phyloP scores from a whole-genome alignment of 2,329 filamentous ascomycete genomes.

The Curvularia spicifera region DNA sequence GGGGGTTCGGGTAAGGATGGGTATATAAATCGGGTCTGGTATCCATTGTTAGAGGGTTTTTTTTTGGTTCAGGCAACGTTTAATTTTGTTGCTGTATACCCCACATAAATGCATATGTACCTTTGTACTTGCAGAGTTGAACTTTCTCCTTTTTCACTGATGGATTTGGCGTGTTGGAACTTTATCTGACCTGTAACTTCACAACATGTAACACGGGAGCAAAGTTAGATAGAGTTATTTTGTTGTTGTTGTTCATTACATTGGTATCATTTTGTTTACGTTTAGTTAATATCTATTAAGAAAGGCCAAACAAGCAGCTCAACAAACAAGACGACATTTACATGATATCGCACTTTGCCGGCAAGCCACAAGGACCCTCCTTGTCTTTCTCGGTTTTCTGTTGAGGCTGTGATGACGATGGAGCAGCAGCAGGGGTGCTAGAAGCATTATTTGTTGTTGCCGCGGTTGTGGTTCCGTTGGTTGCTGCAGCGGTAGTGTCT shows the following conservation, averaged over 20 bases:
- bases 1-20: no score
- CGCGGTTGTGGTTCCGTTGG: slow-evolving; percentile 26
- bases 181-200: background rate
- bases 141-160: no score
- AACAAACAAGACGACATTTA: slow-evolving; percentile 41
- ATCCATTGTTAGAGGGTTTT: background rate
- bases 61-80: background rate
- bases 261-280: slow-evolving; percentile 7
- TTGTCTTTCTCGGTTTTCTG: slow-evolving; percentile 53
- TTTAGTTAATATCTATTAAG: background rate
- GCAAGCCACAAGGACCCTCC: slow-evolving; percentile 78
- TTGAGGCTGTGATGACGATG: slow-evolving; percentile 31
- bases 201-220: background rate
- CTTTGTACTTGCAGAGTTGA: no score
- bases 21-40: background rate
- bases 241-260: background rate
- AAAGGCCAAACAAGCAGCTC: background rate
- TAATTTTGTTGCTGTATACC: background rate
- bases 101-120: no score
- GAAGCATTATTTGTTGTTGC: slow-evolving; percentile 28
- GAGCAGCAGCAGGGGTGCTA: slow-evolving; percentile 17
- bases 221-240: background rate
- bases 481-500: slow-evolving; percentile 20
- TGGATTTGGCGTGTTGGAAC: no score
- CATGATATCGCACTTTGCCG: slow-evolving; percentile 73